Conservation (phyloP, 257 asterid species). For the Solanum arcanum region DNA sequence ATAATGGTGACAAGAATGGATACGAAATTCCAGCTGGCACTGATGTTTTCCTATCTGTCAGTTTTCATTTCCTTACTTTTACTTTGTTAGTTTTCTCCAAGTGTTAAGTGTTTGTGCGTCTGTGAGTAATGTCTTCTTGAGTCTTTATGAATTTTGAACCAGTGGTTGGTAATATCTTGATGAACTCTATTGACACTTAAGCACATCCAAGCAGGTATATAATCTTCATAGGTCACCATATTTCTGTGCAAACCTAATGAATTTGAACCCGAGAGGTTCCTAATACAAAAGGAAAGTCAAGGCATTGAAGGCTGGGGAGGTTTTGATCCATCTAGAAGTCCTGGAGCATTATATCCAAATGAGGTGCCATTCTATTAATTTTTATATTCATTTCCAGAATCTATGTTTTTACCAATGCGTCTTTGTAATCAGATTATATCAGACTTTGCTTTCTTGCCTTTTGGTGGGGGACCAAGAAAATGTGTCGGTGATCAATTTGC, state of each 20-base stretch:
- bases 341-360: slow-evolving; percentile 90
- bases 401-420: background rate
- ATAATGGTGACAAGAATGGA: slow-evolving; percentile 58
- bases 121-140: background rate
- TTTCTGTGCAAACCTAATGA: slow-evolving; percentile 77
- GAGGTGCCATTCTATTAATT: slow-evolving; percentile 38
- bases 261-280: slow-evolving; percentile 91
- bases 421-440: slow-evolving; percentile 44
- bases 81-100: background rate
- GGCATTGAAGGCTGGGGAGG: slow-evolving; percentile 89
- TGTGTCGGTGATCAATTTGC: slow-evolving; percentile 99
- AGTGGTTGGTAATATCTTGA: background rate
- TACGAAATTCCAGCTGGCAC: slow-evolving; percentile 79
- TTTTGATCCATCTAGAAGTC: slow-evolving; percentile 89
- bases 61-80: slow-evolving; percentile 5
- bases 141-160: background rate
- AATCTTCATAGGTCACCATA: slow-evolving; percentile 96
- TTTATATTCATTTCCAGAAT: background rate
- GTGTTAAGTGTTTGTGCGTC: background rate
- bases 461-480: slow-evolving; percentile 95
- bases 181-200: background rate
- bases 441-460: slow-evolving; percentile 92
- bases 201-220: slow-evolving; percentile 46
- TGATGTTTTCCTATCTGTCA: slow-evolving; percentile 75
- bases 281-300: slow-evolving; percentile 33